These are phyloP conservation scores for Sugiyamaella qingdaonensis DNA, from an alignment of 805 yeast species.

Conservation along the genomic window DNA sequence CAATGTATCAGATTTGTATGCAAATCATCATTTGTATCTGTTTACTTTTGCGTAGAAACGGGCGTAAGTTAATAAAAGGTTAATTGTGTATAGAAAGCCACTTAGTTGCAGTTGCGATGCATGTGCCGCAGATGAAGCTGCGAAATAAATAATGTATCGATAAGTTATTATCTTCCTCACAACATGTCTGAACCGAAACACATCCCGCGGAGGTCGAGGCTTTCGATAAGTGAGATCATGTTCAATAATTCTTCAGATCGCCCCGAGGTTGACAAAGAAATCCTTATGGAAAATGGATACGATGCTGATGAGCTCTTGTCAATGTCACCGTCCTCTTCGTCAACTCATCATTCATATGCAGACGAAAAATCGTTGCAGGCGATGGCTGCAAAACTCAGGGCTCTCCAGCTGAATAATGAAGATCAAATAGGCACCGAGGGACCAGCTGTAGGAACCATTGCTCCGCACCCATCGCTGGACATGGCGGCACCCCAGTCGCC, in stretches of 20 bases:
- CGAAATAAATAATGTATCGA: not conserved
- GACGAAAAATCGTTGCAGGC: slow-evolving; percentile 63
- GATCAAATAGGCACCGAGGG: slow-evolving; percentile 1
- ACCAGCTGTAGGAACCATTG: not conserved
- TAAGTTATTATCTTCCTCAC: not conserved
- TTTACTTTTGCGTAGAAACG: no score
- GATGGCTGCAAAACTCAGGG: slow-evolving; percentile 62
- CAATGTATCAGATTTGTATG: not conserved
- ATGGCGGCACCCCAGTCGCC: slow-evolving; percentile 12
- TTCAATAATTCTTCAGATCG: slow-evolving; percentile 11
- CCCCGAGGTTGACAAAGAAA: slow-evolving; percentile 7
- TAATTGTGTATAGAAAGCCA: slow-evolving; percentile 17
- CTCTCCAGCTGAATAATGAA: slow-evolving; percentile 29
- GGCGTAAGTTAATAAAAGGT: no score
- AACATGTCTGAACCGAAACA: slow-evolving; percentile 6
- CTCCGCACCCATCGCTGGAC: slow-evolving; percentile 10
- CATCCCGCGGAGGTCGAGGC: slow-evolving; percentile 3
- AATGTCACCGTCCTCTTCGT: slow-evolving; percentile 8
- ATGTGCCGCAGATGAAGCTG: not conserved
- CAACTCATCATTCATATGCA: slow-evolving; percentile 46
- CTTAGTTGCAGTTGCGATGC: slow-evolving; percentile 17
- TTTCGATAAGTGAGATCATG: slow-evolving; percentile 9
- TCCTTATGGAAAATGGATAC: slow-evolving; percentile 14
- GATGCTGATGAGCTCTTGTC: slow-evolving; percentile 3
- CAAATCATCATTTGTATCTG: no score